Conservation (phyloP, 768 basidiomycete genomes). For the Suillus subaureus region DNA sequence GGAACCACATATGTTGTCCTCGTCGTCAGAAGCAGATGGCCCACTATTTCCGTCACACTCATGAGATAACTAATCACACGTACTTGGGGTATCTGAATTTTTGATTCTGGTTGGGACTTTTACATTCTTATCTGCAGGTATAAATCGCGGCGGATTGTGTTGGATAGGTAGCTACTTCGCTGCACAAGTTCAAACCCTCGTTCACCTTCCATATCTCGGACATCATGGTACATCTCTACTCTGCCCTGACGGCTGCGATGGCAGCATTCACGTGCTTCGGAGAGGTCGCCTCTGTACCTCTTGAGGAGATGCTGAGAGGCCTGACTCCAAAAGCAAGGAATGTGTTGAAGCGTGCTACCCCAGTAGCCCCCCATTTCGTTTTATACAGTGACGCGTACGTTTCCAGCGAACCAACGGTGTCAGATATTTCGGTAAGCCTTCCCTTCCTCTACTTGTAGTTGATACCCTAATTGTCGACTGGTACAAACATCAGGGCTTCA, state of each 20-base stretch:
- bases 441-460: background rate
- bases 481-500: slow-evolving; percentile 13
- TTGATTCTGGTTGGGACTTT: background rate
- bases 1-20: slow-evolving; percentile 2
- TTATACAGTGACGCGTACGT: slow-evolving; percentile 45
- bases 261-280: slow-evolving; percentile 14
- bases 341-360: slow-evolving; percentile 29
- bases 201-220: background rate
- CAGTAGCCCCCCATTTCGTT: slow-evolving; percentile 53
- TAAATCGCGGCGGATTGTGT: slow-evolving; percentile 16
- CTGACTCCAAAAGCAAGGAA: slow-evolving; percentile 26
- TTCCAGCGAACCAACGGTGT: slow-evolving; percentile 45
- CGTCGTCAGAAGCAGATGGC: background rate
- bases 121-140: slow-evolving; percentile 14
- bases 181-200: background rate
- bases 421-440: slow-evolving; percentile 43
- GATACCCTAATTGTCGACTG: background rate
- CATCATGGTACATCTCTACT: slow-evolving; percentile 20
- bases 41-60: slow-evolving; percentile 1
- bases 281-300: slow-evolving; percentile 17
- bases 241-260: slow-evolving; percentile 6
- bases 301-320: slow-evolving; percentile 24
- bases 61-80: background rate
- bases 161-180: background rate
- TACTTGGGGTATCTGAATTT: no score